A percentile compares a stretch with the other conserved stretches of the same genome.
Evolutionary conservation across 2,329 filamentous ascomycete genomes (phyloP).

Genomic region (Xylaria sp.): DNA sequence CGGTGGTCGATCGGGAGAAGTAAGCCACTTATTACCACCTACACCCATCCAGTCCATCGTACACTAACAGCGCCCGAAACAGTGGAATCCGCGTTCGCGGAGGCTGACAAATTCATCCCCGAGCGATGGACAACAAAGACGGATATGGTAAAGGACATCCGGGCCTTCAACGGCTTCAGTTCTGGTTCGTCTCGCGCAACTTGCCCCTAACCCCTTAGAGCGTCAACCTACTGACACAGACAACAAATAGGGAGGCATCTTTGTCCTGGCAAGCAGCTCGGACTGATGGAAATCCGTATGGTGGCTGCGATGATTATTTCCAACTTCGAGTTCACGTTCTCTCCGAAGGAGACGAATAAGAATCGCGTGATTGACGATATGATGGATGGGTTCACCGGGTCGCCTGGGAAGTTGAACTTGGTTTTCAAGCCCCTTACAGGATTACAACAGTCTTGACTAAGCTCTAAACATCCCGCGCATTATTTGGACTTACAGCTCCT

Average conservation of each 20-base stretch:
- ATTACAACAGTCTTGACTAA: too few species aligned
- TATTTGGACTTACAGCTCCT: too few species aligned
- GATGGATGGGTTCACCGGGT: neutral
- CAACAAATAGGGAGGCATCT: neutral
- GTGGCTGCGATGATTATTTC: conserved; percentile 2
- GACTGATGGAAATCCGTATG: conserved; percentile 10
- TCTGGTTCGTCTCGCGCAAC: conserved; percentile 3
- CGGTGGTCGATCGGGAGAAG: conserved; percentile 16
- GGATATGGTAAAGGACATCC: conserved; percentile 9
- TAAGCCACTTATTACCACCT: conserved; percentile 3
- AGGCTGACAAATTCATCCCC: conserved; percentile 18
- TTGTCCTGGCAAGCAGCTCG: conserved; percentile 12
- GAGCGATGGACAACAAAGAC: conserved; percentile 21
- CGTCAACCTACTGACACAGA: neutral
- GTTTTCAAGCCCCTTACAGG: neutral
- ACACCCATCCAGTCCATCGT: neutral
- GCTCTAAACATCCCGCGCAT: too few species aligned
- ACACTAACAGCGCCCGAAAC: neutral
- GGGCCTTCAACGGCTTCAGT: conserved; percentile 7
- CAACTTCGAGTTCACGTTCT: conserved; percentile 3
- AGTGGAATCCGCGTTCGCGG: conserved; percentile 15
- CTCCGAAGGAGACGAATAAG: neutral
- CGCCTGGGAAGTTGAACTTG: conserved; percentile 1
- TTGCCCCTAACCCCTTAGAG: neutral
- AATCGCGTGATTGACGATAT: neutral